A percentile compares a stretch with the other conserved stretches of the same genome.
Conservation (phyloP, 2,329 filamentous ascomycete genomes). For the Beauveria medogensis region DNA sequence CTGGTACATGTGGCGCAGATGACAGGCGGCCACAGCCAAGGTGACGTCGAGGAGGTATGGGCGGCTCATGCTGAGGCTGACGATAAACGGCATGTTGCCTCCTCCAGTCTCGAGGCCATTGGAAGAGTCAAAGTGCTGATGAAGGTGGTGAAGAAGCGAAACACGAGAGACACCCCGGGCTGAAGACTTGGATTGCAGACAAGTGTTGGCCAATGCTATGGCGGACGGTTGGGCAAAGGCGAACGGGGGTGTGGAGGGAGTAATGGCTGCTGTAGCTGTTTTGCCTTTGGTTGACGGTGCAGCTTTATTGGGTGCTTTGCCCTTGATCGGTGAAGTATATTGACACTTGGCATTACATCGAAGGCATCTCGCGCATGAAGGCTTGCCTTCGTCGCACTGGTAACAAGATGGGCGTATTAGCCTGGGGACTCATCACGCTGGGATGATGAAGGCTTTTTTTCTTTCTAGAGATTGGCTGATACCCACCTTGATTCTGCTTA, state of each 20-base stretch:
- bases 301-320: background rate
- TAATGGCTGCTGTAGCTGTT: background rate
- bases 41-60: slow-evolving; percentile 17
- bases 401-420: background rate
- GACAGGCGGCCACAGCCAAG: slow-evolving; percentile 18
- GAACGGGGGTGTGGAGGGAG: background rate
- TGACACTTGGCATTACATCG: slow-evolving; percentile 15
- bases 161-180: slow-evolving; percentile 14
- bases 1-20: slow-evolving; percentile 15
- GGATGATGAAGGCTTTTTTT: too few relatives aligned
- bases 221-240: slow-evolving; percentile 7
- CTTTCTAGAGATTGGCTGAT: background rate
- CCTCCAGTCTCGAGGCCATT: slow-evolving; percentile 5
- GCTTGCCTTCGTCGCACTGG: slow-evolving; percentile 18
- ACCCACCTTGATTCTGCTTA: slow-evolving; percentile 19
- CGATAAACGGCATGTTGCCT: slow-evolving; percentile 10
- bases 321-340: background rate
- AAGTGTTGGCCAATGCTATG: background rate
- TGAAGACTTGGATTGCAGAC: background rate
- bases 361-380: slow-evolving; percentile 16
- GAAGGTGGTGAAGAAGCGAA: slow-evolving; percentile 15
- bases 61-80: slow-evolving; percentile 12
- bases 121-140: slow-evolving; percentile 7
- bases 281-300: background rate
- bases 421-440: background rate